Base-by-base conservation (phyloP, 495 filamentous ascomycete species). In the Aspergillus cavernicola region DNA sequence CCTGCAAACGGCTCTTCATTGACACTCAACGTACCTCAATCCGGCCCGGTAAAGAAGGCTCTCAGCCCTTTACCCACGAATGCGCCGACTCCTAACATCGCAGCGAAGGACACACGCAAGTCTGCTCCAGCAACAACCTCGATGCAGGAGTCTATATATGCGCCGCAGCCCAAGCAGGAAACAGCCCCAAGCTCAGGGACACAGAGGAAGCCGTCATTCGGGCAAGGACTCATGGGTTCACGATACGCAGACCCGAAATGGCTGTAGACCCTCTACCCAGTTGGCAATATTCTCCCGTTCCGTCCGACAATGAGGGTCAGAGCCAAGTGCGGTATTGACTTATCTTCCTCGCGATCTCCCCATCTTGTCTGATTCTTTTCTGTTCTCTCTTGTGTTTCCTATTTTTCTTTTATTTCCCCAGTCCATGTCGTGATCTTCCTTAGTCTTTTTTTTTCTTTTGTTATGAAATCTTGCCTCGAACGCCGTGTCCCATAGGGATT, bases 121-220 rank as follows among this genome's bases (percentile, higher is more conserved):
- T 6, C 16, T 16, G 23, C 23, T 22, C 32, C n/a, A 40, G n/a
- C 4, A 12, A 53, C 2, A 36, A 16, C 28, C 26, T 29, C 50
- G 13, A 45, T 61, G 18, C 53, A 54, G 28, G 28, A 54, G 15
- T 63, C 56, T 6, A 56, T 63, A 0, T 50, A 59, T 44, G 54
- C 61, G 0, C 61, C 56, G 1, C 52, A 57, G 40, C 38, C 15
- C 1, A 54, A 54, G 46, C 38, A 11, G 15, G 6, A 19, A 18
- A 26, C 2, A 19, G 10, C n/a, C 10, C 6, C 24, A 18, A 9
- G 2, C 6, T 31, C 42, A 19, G 23, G 11, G 2, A 18, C 7
- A 6, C 24, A 15, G 2, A 29, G 10, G 40, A 43, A 43, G 11
- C 10, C 18, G 3, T 11, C 38, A 11, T 4, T 3, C 23, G 10